phyloP scores from a whole-genome alignment of 352 stramenopile species.

The Globisporangium radiosum region DNA sequence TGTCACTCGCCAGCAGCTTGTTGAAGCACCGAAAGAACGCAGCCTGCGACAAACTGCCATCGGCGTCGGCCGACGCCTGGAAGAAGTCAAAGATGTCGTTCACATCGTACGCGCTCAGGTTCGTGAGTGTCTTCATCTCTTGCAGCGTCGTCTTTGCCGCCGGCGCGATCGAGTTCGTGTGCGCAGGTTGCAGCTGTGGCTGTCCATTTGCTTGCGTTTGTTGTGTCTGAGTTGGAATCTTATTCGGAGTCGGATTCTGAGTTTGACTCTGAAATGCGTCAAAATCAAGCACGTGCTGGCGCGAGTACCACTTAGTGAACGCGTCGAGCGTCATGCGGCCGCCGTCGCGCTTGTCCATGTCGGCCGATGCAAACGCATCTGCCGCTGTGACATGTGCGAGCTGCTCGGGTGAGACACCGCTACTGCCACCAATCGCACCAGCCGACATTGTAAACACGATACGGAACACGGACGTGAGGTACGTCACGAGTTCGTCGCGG shows the following conservation, averaged over 20 bases:
- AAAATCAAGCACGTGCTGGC: slow-evolving; percentile 20
- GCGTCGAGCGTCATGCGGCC: slow-evolving; percentile 69
- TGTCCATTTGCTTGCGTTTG: no score
- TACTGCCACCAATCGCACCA: slow-evolving; percentile 27
- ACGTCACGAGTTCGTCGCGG: slow-evolving; percentile 80
- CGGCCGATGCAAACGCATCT: slow-evolving; percentile 56
- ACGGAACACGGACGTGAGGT: slow-evolving; percentile 76
- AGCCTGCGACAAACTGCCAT: slow-evolving; percentile 54
- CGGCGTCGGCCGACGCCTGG: slow-evolving; percentile 47
- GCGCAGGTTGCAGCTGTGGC: neutral
- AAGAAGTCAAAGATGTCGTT: slow-evolving; percentile 88
- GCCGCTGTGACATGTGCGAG: slow-evolving; percentile 60
- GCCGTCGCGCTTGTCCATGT: slow-evolving; percentile 61
- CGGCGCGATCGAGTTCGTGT: neutral
- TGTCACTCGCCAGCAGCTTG: slow-evolving; percentile 57
- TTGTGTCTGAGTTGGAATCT: slow-evolving; percentile 6
- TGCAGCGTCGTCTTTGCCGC: slow-evolving; percentile 33
- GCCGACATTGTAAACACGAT: slow-evolving; percentile 76
- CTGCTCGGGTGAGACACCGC: slow-evolving; percentile 54
- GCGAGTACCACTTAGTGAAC: slow-evolving; percentile 82
- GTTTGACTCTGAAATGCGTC: slow-evolving; percentile 5
- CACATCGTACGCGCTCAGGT: slow-evolving; percentile 72
- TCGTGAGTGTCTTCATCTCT: slow-evolving; percentile 77
- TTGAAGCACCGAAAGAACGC: slow-evolving; percentile 84
- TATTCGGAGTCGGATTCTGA: slow-evolving; percentile 1